phyloP scores from a whole-genome alignment of 768 basidiomycete genomes.

The Amanita fuliginea region DNA sequence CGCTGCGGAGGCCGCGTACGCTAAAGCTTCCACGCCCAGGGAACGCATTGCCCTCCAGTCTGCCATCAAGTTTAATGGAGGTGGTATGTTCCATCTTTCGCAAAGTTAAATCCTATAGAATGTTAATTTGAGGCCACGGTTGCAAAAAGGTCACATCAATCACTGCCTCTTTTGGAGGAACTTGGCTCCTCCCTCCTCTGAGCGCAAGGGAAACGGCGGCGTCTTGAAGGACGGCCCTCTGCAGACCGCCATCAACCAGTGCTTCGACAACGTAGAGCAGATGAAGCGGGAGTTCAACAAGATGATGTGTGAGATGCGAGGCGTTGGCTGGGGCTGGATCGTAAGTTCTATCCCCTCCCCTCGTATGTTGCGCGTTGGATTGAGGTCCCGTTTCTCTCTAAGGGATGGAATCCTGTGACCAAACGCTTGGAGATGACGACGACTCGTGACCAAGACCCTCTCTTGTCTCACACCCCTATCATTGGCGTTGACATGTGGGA shows the following conservation, averaged over 20 bases:
- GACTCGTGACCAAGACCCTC: constrained; percentile 93
- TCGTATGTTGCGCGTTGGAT: background rate
- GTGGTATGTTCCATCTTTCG: constrained; percentile 42
- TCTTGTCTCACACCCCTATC: constrained; percentile 65
- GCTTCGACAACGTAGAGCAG: constrained; percentile 62
- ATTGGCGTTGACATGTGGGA: constrained; percentile 95
- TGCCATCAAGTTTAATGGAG: constrained; percentile 93
- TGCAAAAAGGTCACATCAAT: constrained; percentile 77
- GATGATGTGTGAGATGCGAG: constrained; percentile 78
- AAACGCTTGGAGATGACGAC: constrained; percentile 79
- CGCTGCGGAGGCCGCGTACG: constrained; percentile 73
- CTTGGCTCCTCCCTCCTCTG: constrained; percentile 52
- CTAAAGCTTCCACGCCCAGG: constrained; percentile 56
- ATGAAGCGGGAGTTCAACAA: constrained; percentile 79
- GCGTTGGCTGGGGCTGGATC: constrained; percentile 95
- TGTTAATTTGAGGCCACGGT: background rate
- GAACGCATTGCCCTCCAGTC: constrained; percentile 81
- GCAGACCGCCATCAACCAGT: constrained; percentile 47
- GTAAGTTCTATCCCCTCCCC: constrained; percentile 32
- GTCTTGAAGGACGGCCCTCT: constrained; percentile 52
- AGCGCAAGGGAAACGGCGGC: constrained; percentile 52
- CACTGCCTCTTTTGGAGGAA: constrained; percentile 97
- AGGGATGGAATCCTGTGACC: constrained; percentile 56
- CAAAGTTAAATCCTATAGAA: background rate
- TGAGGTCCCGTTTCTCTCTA: constrained; percentile 16